A percentile compares a stretch with the other conserved stretches of the same genome.
Evolutionary conservation across 169 alveolate species (phyloP).

Genomic region (Plasmodium coatneyi): DNA sequence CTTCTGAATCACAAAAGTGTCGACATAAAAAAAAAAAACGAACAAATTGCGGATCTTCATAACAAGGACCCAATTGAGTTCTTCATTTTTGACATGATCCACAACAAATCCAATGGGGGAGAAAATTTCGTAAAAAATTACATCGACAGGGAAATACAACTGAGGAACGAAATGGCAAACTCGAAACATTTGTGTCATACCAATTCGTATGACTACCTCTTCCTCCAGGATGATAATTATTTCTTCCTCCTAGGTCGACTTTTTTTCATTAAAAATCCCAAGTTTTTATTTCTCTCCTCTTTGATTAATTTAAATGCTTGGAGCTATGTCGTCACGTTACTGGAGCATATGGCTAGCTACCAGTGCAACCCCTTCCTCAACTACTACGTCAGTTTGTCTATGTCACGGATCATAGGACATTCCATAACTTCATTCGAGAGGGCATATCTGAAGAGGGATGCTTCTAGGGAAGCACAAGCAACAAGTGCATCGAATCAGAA

Average conservation of each 20-base stretch:
- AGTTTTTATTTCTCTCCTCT: conserved; percentile 29
- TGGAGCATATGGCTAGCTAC: conserved; percentile 25
- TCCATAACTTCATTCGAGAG: neutral
- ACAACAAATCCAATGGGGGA: neutral
- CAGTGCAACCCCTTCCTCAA: conserved; percentile 46
- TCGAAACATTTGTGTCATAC: neutral
- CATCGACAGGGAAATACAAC: conserved; percentile 53
- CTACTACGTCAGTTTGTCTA: conserved; percentile 7
- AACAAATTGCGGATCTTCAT: neutral
- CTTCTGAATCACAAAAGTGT: conserved; percentile 4
- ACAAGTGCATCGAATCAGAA: neutral
- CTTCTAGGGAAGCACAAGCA: neutral
- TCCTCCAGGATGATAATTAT: conserved; percentile 14
- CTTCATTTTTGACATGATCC: conserved; percentile 12
- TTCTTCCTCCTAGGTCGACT: conserved; percentile 13
- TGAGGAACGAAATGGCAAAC: conserved; percentile 13
- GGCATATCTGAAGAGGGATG: neutral
- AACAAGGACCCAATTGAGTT: conserved; percentile 30
- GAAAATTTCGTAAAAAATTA: conserved; percentile 39
- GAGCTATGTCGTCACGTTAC: neutral
- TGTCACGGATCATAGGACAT: neutral
- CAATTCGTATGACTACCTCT: conserved; percentile 30
- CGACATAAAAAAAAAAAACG: conserved; percentile 52
- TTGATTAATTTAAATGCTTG: conserved; percentile 60
- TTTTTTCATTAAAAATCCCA: conserved; percentile 28